Base-by-base conservation (phyloP, 106 monocot genomes). In the Acorus calamus region DNA sequence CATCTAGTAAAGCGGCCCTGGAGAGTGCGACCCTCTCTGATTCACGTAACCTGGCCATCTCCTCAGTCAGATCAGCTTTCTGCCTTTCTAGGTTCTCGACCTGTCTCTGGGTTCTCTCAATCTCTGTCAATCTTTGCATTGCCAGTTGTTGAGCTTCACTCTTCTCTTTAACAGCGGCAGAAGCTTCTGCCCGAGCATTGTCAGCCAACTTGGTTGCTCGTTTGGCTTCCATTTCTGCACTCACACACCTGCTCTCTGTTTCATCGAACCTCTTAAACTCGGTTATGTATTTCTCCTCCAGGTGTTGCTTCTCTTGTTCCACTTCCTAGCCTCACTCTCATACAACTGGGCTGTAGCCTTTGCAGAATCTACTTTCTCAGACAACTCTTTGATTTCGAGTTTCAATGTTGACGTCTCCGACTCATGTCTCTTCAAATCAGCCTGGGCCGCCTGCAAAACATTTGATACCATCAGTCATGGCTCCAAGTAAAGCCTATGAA, bases 191-290 rank as follows among this genome's bases (percentile, higher is more conserved):
- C 50, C 84, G 77, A 50, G 84, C 94, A 64, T 42, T 61, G 46
- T 94, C 94, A 28, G 94, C 81, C 56, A 94, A 61, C 55, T 90
- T 84, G 43, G 71, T 79, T 6, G 90, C 84, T 65, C 75, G 76
- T 61, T 80, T 94, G 47, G 86, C 86, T 3, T 90, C 84, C 50
- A 75, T 79, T 67, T 94, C 94, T 14, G 87, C 86, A 56, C 82
- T 76, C 65, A 76, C 82, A 54, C 77, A 84, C 67, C 94, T 81
- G 52, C 69, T 64, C 7, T 87, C 79, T 13, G 74, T 73, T 67
- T 90, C 94, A 66, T 94, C 84, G 63, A 80, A 84, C 46, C 84
- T 84, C 66, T 84, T 94, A 47, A 82, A 80, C 57, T 90, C 84
- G 8, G 90, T 72, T 8, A 87, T 57, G 58, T 80, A 87, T 64